Percentiles rank a stretch among this genome's conserved stretches.
phyloP scores from a whole-genome alignment of 768 basidiomycete genomes.

The Hysterangium stoloniferum region DNA sequence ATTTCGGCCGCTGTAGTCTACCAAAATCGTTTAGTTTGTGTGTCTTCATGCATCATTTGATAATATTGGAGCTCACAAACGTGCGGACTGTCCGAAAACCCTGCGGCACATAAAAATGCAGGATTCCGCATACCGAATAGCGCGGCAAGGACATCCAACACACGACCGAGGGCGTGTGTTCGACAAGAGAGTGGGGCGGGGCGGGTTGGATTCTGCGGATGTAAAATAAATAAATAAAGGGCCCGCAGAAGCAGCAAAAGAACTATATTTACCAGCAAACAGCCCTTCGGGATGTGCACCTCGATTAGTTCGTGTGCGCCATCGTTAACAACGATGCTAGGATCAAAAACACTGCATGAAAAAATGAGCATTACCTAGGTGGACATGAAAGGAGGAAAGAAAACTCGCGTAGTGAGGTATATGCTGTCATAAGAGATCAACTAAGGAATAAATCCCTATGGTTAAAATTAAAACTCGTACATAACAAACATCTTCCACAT shows the following conservation, averaged over 20 bases:
- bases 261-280: constrained; percentile 15
- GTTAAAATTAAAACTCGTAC: neutral
- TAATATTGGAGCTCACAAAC: constrained; percentile 15
- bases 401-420: constrained; percentile 1
- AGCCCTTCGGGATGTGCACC: constrained; percentile 21
- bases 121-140: constrained; percentile 24
- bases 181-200: constrained; percentile 26
- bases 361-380: constrained; percentile 13
- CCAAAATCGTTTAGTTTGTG: neutral
- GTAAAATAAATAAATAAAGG: neutral
- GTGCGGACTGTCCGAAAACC: constrained; percentile 22
- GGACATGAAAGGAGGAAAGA: neutral
- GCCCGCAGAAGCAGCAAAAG: neutral
- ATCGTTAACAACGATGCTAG: constrained; percentile 25
- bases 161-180: constrained; percentile 24
- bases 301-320: constrained; percentile 24
- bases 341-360: constrained; percentile 24
- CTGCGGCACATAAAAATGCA: constrained; percentile 22
- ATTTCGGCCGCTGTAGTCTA: constrained; percentile 22
- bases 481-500: constrained; percentile 22
- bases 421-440: neutral
- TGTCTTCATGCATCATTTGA: neutral
- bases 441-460: neutral
- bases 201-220: constrained; percentile 18
- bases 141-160: constrained; percentile 23